Conservation (phyloP, 2,329 filamentous ascomycete species). For the Penicillium expansum region DNA sequence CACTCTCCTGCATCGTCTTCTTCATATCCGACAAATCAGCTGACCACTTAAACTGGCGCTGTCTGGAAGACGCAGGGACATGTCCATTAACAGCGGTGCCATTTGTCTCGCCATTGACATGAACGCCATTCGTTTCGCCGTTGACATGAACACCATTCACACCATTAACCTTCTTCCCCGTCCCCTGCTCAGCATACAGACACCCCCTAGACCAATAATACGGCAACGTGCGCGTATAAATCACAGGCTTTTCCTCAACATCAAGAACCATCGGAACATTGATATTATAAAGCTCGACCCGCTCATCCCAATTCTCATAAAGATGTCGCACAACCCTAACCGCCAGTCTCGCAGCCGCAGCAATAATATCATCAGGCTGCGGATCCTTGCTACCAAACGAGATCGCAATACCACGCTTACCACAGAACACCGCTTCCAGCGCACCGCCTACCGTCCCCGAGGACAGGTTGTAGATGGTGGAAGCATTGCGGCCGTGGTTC, state of each 20-base stretch:
- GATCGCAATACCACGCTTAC: conserved; percentile 68
- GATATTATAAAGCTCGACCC: conserved; percentile 77
- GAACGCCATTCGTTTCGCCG: conserved; percentile 5
- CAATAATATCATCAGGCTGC: conserved; percentile 73
- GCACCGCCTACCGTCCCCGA: conserved; percentile 75
- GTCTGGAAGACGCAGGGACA: conserved; percentile 50
- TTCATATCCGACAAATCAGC: conserved; percentile 81
- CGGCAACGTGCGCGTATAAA: conserved; percentile 77
- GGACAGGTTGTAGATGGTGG: conserved; percentile 71
- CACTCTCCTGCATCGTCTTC: conserved; percentile 70
- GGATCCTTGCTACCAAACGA: conserved; percentile 79
- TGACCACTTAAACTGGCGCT: conserved; percentile 88
- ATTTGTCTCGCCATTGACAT: not conserved
- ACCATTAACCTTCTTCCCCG: conserved; percentile 48
- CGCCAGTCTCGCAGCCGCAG: conserved; percentile 66
- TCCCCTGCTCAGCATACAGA: conserved; percentile 71
- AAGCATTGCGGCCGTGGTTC: conserved; percentile 77
- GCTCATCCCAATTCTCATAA: conserved; percentile 64
- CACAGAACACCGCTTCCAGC: conserved; percentile 69
- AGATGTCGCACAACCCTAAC: conserved; percentile 74
- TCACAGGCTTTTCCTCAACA: conserved; percentile 64
- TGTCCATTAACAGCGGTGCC: not conserved
- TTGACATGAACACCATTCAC: conserved; percentile 13
- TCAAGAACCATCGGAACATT: conserved; percentile 79
- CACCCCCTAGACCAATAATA: conserved; percentile 78